Conservation (phyloP, 1,139 yeast species). For the Candida frijolesensis region DNA sequence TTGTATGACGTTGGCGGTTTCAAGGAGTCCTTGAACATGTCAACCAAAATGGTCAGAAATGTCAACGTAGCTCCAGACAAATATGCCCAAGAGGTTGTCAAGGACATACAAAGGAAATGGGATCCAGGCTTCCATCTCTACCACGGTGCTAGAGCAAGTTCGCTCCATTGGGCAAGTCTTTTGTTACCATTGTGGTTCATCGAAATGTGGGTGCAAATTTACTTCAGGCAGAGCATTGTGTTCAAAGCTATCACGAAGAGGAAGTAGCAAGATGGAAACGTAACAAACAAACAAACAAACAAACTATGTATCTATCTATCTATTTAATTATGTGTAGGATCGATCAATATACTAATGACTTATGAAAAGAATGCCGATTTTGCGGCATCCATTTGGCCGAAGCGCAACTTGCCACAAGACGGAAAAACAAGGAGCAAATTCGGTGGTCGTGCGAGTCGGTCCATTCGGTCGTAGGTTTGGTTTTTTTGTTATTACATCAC, state of each 20-base stretch:
- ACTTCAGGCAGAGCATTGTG: constrained; percentile 34
- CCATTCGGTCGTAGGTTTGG: too few species aligned
- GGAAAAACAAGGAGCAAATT: too few species aligned
- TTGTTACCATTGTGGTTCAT: constrained; percentile 34
- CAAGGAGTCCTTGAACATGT: constrained; percentile 25
- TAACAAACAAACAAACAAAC: too few species aligned
- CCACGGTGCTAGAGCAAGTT: constrained; percentile 27
- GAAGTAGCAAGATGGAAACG: too few species aligned
- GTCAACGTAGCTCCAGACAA: constrained; percentile 25
- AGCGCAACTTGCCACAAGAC: too few species aligned
- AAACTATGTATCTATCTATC: too few species aligned
- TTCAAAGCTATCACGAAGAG: constrained; percentile 13
- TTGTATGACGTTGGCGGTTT: constrained; percentile 34
- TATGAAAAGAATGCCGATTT: too few species aligned
- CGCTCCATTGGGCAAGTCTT: constrained; percentile 25
- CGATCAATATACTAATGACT: too few species aligned
- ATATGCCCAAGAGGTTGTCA: constrained; percentile 35
- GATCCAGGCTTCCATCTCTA: constrained; percentile 35
- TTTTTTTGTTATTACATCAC: too few species aligned
- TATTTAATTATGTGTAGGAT: too few species aligned
- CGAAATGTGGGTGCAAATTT: constrained; percentile 26
- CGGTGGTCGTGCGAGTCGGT: too few species aligned
- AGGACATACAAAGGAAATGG: constrained; percentile 20
- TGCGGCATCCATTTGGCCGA: too few species aligned
- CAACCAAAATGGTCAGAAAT: constrained; percentile 32